Conservation (phyloP, 2,329 filamentous ascomycete species). For the Metarhizium robertsii region DNA sequence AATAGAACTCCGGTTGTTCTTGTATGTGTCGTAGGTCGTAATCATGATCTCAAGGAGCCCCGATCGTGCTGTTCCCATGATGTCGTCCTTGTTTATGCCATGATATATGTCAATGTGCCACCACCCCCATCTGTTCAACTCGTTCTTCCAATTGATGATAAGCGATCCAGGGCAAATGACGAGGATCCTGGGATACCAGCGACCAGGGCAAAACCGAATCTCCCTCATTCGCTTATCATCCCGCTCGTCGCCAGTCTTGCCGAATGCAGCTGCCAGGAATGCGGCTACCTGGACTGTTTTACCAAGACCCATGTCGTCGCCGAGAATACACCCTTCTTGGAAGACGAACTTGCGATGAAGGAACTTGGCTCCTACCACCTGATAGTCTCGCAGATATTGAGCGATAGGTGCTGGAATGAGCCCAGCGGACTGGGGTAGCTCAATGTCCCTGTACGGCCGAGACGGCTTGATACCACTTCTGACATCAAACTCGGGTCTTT, state of each 20-base stretch:
- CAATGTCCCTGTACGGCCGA: slow-evolving; percentile 64
- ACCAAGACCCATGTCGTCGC: slow-evolving; percentile 95
- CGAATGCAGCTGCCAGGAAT: slow-evolving; percentile 84
- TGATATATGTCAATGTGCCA: slow-evolving; percentile 85
- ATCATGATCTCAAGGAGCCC: slow-evolving; percentile 85
- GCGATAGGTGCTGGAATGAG: slow-evolving; percentile 82
- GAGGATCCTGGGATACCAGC: slow-evolving; percentile 70
- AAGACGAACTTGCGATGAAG: slow-evolving; percentile 84
- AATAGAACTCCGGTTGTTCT: slow-evolving; percentile 60
- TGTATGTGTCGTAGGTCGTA: slow-evolving; percentile 88
- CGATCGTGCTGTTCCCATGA: slow-evolving; percentile 60
- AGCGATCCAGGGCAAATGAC: slow-evolving; percentile 84
- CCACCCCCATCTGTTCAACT: slow-evolving; percentile 87
- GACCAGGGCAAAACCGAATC: slow-evolving; percentile 51
- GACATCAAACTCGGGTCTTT: slow-evolving; percentile 59
- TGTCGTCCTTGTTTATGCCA: slow-evolving; percentile 56
- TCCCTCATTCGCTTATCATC: slow-evolving; percentile 85
- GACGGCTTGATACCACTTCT: slow-evolving; percentile 51
- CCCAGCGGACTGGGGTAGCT: slow-evolving; percentile 65
- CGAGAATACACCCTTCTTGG: slow-evolving; percentile 81
- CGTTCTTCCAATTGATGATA: slow-evolving; percentile 84
- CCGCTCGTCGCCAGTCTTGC: slow-evolving; percentile 82
- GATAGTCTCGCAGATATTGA: slow-evolving; percentile 86
- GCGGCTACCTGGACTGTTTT: slow-evolving; percentile 96
- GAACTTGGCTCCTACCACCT: slow-evolving; percentile 76